Evolutionary conservation across 345 rosid species (phyloP).

Genomic region (Gossypium turneri): DNA sequence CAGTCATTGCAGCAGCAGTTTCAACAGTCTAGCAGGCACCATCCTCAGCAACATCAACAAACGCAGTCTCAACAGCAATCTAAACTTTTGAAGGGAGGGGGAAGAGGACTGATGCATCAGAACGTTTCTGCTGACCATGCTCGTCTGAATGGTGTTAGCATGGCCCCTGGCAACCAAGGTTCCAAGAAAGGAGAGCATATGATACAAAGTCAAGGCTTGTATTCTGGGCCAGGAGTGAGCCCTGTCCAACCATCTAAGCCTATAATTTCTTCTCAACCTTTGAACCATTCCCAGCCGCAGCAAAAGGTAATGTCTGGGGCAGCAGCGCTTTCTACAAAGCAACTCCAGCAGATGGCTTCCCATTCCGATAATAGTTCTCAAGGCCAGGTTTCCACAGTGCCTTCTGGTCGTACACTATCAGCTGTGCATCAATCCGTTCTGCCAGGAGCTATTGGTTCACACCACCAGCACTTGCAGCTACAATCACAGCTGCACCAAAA

Average conservation of each 20-base stretch:
- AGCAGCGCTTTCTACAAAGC: slow-evolving; percentile 39
- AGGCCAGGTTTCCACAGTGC: slow-evolving; percentile 48
- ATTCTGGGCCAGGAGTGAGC: slow-evolving; percentile 47
- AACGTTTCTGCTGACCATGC: slow-evolving; percentile 57
- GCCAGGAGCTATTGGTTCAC: slow-evolving; percentile 31
- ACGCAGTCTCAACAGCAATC: slow-evolving; percentile 61
- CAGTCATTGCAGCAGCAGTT: slow-evolving; percentile 63
- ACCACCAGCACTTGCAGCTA: slow-evolving; percentile 33
- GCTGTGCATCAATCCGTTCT: slow-evolving; percentile 44
- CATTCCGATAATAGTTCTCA: slow-evolving; percentile 54
- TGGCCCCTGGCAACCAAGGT: slow-evolving; percentile 52
- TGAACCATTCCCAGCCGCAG: slow-evolving; percentile 53
- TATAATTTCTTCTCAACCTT: slow-evolving; percentile 45
- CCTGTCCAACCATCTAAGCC: slow-evolving; percentile 60
- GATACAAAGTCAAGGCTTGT: slow-evolving; percentile 61
- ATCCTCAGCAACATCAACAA: slow-evolving; percentile 77
- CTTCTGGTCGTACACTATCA: slow-evolving; percentile 43
- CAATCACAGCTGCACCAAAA: slow-evolving; percentile 43
- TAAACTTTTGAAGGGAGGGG: slow-evolving; percentile 68
- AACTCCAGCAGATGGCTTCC: slow-evolving; percentile 54
- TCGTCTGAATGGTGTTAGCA: slow-evolving; percentile 58
- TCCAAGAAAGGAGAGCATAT: slow-evolving; percentile 65
- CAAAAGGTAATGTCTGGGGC: slow-evolving; percentile 51
- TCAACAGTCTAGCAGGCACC: slow-evolving; percentile 78
- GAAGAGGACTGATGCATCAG: slow-evolving; percentile 78